Evolutionary conservation across 2,329 filamentous ascomycete species (phyloP).

Genomic region (Microcera coccophila): DNA sequence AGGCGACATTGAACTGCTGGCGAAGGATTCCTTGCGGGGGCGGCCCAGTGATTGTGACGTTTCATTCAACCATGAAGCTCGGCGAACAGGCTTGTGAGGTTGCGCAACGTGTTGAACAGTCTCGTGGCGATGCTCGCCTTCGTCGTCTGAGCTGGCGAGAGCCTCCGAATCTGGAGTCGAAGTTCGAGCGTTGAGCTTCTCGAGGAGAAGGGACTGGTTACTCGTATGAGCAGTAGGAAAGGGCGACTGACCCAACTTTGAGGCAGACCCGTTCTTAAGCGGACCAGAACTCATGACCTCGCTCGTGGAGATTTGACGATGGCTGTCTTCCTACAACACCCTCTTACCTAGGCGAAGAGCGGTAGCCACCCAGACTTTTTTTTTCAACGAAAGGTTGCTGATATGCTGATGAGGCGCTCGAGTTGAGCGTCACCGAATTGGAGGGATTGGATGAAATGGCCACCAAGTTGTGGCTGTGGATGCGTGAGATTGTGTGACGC

Average conservation of each 20-base stretch:
- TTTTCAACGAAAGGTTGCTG: neutral
- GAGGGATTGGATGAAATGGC: too few relatives aligned
- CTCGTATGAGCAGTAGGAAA: slow-evolving; percentile 47
- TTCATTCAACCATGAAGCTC: slow-evolving; percentile 85
- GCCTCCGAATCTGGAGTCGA: slow-evolving; percentile 94
- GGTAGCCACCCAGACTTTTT: neutral
- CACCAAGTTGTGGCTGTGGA: too few relatives aligned
- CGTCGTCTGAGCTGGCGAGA: slow-evolving; percentile 90
- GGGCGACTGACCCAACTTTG: slow-evolving; percentile 49
- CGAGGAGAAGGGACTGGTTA: slow-evolving; percentile 63
- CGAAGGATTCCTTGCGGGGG: slow-evolving; percentile 73
- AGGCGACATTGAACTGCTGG: slow-evolving; percentile 71
- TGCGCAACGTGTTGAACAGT: slow-evolving; percentile 44
- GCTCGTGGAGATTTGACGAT: slow-evolving; percentile 8
- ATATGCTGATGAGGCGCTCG: too few relatives aligned
- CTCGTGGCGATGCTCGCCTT: slow-evolving; percentile 65
- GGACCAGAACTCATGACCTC: slow-evolving; percentile 49
- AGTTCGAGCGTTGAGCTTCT: slow-evolving; percentile 73
- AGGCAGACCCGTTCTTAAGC: slow-evolving; percentile 46
- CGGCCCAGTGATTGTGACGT: slow-evolving; percentile 60
- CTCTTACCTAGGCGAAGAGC: slow-evolving; percentile 1
- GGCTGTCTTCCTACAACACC: slow-evolving; percentile 10
- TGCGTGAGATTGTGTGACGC: too few relatives aligned
- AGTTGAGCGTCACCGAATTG: too few relatives aligned
- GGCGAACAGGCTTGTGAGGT: slow-evolving; percentile 61